Evolutionary conservation across 2,329 filamentous ascomycete genomes (phyloP).

Genomic region (Myotisia sp.): DNA sequence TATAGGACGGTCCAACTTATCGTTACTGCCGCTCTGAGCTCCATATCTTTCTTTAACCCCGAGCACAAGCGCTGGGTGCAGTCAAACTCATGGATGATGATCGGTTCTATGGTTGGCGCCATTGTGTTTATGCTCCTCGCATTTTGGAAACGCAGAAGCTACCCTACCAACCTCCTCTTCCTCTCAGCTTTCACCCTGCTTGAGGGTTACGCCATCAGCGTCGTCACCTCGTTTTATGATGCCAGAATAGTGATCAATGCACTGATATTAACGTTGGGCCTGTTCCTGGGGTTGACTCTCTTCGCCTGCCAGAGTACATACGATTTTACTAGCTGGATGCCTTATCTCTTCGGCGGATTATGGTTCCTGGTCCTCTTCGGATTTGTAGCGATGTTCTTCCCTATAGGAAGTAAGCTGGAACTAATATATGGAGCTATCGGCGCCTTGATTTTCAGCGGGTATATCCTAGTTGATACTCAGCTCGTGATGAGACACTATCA

Average conservation of each 20-base stretch:
- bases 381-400: constrained; percentile 84
- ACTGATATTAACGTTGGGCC: constrained; percentile 62
- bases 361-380: constrained; percentile 88
- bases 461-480: constrained; percentile 94
- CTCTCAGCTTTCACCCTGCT: constrained; percentile 76
- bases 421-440: constrained; percentile 68
- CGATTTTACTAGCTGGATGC: constrained; percentile 95
- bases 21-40: constrained; percentile 64
- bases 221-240: constrained; percentile 84
- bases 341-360: constrained; percentile 78
- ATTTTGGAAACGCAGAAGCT: constrained; percentile 91
- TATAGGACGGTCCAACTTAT: constrained; percentile 71
- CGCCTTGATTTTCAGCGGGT: constrained; percentile 81
- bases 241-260: constrained; percentile 76
- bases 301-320: constrained; percentile 98
- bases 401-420: constrained; percentile 65
- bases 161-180: constrained; percentile 89
- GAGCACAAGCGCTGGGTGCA: constrained; percentile 81
- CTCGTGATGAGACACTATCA: constrained; percentile 91
- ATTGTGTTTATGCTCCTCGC: constrained; percentile 76
- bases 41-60: constrained; percentile 69
- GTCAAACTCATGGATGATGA: constrained; percentile 67
- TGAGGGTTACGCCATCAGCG: constrained; percentile 85
- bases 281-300: constrained; percentile 50
- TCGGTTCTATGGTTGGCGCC: constrained; percentile 69